Base-by-base conservation (phyloP, 352 stramenopile genomes). In the Ophiocytium majus region DNA sequence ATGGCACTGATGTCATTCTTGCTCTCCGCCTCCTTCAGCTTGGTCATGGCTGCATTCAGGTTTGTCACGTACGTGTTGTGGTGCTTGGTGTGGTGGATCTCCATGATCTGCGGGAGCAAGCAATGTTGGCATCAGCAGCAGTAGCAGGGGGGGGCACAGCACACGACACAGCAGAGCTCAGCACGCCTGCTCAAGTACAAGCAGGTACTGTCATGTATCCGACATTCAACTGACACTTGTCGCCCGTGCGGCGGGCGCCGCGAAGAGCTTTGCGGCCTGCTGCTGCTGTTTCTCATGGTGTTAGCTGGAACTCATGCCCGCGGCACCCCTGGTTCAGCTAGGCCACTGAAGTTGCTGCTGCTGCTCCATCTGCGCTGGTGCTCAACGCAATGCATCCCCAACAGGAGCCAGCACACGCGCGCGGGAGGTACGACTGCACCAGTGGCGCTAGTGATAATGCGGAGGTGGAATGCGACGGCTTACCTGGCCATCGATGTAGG, bases 81-180 rank as follows among this genome's bases (percentile, higher is more conserved):
- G 89, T 96, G 93, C 90, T 96, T 96, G 81, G 93, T 93, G 92
- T 96, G 93, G 91, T 96, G 93, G 76, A 96, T 91, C 89, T 95
- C 91, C 93, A 96, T 95, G 89, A 96, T 96, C 89, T 95, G 90
- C 79, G 17, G 10, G 17, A 37, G 64, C 5, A 76, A 37, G 5
- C 19, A 66, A 19, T 19, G 57, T 66, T 23, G 17, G 28, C 57
- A 66, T 66, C 28, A 66, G 57, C 57, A 66, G 28, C 28, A 66
- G 28, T 10, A 37, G 10, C 10, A 33, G 28, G 33, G 71, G n/a
- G 71, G 28, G n/a, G 71, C 10, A 79, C 10, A 79, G 28, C n/a
- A n/a, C n/a, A n/a, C n/a, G n/a, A n/a, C n/a, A n/a, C n/a, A 64
- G 23, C 10, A 64, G 23, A 64, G 10, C 10, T 23, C 10, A 64